Evolutionary conservation across 768 basidiomycete species (phyloP), one percentile per base, ranked within the genome.

Genomic region (Cytidiella melzeri): DNA sequence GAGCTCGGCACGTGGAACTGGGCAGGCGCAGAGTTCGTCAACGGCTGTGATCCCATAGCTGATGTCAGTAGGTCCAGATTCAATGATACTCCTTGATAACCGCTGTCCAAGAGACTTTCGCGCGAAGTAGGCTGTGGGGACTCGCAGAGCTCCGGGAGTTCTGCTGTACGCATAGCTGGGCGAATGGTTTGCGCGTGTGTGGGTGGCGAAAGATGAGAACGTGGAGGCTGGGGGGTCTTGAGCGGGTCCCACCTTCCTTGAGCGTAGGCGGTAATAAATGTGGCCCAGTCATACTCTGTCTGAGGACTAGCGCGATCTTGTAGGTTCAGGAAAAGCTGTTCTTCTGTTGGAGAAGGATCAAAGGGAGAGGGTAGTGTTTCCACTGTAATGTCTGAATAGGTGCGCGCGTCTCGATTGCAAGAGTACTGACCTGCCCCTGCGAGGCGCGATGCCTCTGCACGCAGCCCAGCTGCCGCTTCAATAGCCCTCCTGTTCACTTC

Each of bases 181-280:
- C 41, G 30, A 50, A 48, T 26, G 51, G 36, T n/a, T 13, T 41
- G 45, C 7, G 44, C 38, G 37, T 50, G 57, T 44, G 45, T 62
- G 41, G 62, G 58, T 45, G 57, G 60, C 61, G 48, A 56, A 44
- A 61, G 48, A 48, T 49, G 62, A 51, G 64, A 64, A 62, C 63
- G 57, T 4, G 86, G 85, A 5, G 73, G 77, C 52, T 75, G 77
- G 3, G 87, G 87, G 0, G 77, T 83, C 48, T 72, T 73, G 52
- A 81, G 80, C 5, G 89, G 87, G 61, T 88, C 86, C 89, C 89
- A 92, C 52, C 79, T 74, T 9, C 90, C 90, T 15, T 72, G 61
- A 0, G 86, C 79, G 63, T 92, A 92, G 0, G 86, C 81, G n/a
- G 72, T 66, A 54, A 87, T 80, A 63, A 92, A 92, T 0, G 79